A percentile compares a stretch with the other conserved stretches of the same genome.
Conservation (phyloP, 192 early-diverging fungal genomes). For the Piromyces finnis region DNA sequence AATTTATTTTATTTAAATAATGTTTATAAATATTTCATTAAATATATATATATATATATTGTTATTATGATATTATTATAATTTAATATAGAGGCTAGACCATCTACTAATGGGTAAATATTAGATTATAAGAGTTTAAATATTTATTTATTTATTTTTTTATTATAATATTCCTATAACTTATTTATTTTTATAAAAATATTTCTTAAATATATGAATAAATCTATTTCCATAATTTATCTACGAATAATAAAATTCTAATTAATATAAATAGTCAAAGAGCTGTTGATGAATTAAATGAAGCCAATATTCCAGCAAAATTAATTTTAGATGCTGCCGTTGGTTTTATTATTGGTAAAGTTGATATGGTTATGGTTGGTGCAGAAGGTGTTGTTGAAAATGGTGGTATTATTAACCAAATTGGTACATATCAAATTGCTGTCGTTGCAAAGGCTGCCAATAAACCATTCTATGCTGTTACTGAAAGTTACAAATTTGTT, state of each 20-base stretch:
- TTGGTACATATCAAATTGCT: slow-evolving; percentile 90
- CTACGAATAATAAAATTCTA: too few species aligned
- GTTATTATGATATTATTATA: too few species aligned
- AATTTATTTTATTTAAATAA: too few species aligned
- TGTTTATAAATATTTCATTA: too few species aligned
- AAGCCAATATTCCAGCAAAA: slow-evolving; percentile 20
- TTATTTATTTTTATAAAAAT: too few species aligned
- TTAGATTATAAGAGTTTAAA: too few species aligned
- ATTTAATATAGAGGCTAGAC: neutral
- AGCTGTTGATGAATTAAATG: neutral
- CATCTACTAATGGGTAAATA: neutral
- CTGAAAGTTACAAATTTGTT: slow-evolving; percentile 96
- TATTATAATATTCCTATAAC: too few species aligned
- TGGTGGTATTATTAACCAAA: slow-evolving; percentile 92
- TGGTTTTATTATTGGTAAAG: slow-evolving; percentile 84
- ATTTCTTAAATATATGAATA: too few species aligned
- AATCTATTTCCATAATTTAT: too few species aligned
- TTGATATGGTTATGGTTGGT: slow-evolving; percentile 91
- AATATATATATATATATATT: too few species aligned
- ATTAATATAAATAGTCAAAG: neutral
- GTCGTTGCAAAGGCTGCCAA: slow-evolving; percentile 85
- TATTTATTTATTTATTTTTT: too few species aligned
- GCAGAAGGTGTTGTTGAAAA: slow-evolving; percentile 97
- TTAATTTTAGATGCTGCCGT: slow-evolving; percentile 82
- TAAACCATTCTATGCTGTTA: slow-evolving; percentile 85